These are phyloP conservation scores for Trichoderma koningii DNA, from an alignment of 2,329 filamentous ascomycete species.

Conservation along the genomic window DNA sequence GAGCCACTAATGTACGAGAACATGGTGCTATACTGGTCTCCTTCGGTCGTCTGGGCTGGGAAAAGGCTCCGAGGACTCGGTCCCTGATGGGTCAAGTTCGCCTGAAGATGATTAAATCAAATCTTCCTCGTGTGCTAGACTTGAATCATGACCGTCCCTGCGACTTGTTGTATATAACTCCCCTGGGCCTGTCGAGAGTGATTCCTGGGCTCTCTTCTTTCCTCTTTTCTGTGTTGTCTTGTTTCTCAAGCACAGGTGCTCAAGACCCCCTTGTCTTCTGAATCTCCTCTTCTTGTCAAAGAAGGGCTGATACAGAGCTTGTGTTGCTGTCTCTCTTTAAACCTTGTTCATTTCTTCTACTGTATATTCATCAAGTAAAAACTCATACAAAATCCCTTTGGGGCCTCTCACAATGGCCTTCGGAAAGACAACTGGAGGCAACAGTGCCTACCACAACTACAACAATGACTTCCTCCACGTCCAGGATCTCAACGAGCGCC, in stretches of 20 bases:
- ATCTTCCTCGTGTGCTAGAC: conserved; percentile 8
- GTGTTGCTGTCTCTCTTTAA: conserved; percentile 19
- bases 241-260: conserved; percentile 22
- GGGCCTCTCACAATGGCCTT: conserved; percentile 13
- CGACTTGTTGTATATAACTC: conserved; percentile 17
- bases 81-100: conserved; percentile 15
- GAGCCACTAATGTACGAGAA: too few species aligned
- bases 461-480: conserved; percentile 69
- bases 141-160: neutral
- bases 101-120: conserved; percentile 21
- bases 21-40: neutral
- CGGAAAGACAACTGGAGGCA: conserved; percentile 62
- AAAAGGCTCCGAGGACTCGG: conserved; percentile 21
- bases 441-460: conserved; percentile 74
- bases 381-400: neutral
- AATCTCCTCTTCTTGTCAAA: conserved; percentile 3
- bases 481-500: conserved; percentile 74
- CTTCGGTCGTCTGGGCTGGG: conserved; percentile 24
- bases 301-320: conserved; percentile 19
- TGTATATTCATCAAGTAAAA: neutral
- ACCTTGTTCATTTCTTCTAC: neutral
- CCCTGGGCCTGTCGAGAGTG: conserved; percentile 9
- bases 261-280: conserved; percentile 13
- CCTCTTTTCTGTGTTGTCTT: conserved; percentile 4
- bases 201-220: neutral